phyloP scores from a whole-genome alignment of 306 rosid genomes.

The Vigna mungo region DNA sequence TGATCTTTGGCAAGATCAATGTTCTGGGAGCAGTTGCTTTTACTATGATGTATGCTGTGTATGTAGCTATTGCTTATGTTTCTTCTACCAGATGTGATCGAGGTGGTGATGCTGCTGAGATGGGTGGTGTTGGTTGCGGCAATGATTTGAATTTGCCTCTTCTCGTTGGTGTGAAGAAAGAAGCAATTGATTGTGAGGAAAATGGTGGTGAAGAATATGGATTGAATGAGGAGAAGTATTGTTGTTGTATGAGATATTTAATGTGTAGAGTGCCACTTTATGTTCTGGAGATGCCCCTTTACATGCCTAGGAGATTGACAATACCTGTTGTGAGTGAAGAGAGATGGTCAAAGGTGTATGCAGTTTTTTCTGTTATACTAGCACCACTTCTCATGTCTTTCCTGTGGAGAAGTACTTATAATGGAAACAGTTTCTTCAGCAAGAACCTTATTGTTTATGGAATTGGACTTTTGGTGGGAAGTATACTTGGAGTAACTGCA shows the following conservation, averaged over 20 bases:
- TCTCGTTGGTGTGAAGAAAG: conserved; percentile 40
- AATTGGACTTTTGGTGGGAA: conserved; percentile 45
- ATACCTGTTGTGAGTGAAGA: conserved; percentile 50
- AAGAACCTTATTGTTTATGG: conserved; percentile 37
- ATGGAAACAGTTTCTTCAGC: conserved; percentile 7
- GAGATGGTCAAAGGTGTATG: conserved; percentile 54
- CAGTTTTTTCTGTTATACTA: conserved; percentile 45
- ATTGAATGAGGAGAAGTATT: conserved; percentile 26
- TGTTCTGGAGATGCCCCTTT: conserved; percentile 49
- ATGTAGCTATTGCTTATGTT: conserved; percentile 46
- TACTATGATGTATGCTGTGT: conserved; percentile 46
- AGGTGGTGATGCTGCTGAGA: not conserved
- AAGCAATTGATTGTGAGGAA: conserved; percentile 33
- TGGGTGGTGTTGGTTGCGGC: conserved; percentile 28
- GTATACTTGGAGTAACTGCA: conserved; percentile 42
- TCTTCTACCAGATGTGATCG: conserved; percentile 40
- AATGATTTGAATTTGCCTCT: conserved; percentile 51
- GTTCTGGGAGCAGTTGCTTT: conserved; percentile 56
- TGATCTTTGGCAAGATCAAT: conserved; percentile 47
- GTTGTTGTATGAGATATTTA: conserved; percentile 32
- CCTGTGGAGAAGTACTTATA: conserved; percentile 37
- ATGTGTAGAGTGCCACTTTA: conserved; percentile 22
- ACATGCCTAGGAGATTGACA: conserved; percentile 24
- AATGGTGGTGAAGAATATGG: conserved; percentile 33
- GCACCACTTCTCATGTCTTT: conserved; percentile 49